A percentile compares a stretch with the other conserved stretches of the same genome.
phyloP scores from a whole-genome alignment of 2,329 filamentous ascomycete species.

The Paraconiothyrium brasiliense region DNA sequence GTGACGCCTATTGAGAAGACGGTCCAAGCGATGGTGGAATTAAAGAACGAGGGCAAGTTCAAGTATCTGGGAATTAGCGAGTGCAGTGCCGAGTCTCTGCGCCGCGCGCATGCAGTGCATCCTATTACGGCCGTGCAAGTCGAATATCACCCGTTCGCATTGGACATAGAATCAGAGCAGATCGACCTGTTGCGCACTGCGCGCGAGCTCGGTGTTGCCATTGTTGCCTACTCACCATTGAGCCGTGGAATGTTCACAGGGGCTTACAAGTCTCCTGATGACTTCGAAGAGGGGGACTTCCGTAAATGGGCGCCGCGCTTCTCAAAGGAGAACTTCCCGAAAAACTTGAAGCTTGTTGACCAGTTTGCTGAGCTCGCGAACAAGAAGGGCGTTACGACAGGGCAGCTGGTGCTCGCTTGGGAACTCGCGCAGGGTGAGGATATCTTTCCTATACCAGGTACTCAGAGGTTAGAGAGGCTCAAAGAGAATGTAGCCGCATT shows the following conservation, averaged over 20 bases:
- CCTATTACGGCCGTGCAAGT: slow-evolving; percentile 61
- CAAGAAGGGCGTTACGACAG: slow-evolving; percentile 63
- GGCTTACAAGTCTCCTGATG: slow-evolving; percentile 50
- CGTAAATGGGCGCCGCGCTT: slow-evolving; percentile 52
- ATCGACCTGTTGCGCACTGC: slow-evolving; percentile 50
- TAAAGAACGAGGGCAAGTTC: slow-evolving; percentile 66
- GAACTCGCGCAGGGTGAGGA: slow-evolving; percentile 55
- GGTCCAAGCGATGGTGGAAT: slow-evolving; percentile 61
- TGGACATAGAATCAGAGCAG: slow-evolving; percentile 56
- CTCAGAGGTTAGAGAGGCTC: slow-evolving; percentile 40
- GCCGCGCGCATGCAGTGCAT: slow-evolving; percentile 59
- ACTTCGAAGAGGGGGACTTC: slow-evolving; percentile 53
- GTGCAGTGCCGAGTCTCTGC: slow-evolving; percentile 55
- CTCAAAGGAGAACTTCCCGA: slow-evolving; percentile 47
- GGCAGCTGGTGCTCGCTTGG: slow-evolving; percentile 64
- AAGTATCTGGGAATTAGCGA: slow-evolving; percentile 59
- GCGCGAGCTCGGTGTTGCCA: slow-evolving; percentile 56
- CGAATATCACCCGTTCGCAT: slow-evolving; percentile 61
- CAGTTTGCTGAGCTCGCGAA: slow-evolving; percentile 35
- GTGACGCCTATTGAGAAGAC: slow-evolving; percentile 60
- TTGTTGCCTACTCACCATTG: slow-evolving; percentile 52
- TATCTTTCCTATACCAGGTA: slow-evolving; percentile 67
- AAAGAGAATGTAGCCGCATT: slow-evolving; percentile 43
- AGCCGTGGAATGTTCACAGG: slow-evolving; percentile 46
- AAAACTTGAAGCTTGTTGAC: slow-evolving; percentile 14